Evolutionary conservation across 768 basidiomycete genomes (phyloP), one percentile per base, ranked within the genome.

Genomic region (Austroboletus festivus): DNA sequence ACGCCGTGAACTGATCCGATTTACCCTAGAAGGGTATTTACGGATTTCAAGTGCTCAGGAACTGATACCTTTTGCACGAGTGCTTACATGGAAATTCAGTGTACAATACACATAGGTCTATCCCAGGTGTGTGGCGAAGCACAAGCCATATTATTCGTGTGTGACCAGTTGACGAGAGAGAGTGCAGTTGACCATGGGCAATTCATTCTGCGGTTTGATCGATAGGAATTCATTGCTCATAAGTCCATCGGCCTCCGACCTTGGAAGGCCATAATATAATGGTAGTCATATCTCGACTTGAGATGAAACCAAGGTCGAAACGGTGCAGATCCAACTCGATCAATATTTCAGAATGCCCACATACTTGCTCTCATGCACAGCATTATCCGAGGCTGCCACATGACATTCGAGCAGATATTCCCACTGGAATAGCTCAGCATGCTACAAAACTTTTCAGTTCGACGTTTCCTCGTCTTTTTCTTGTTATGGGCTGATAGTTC

Each of bases 391-490:
- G 12, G 31, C 44, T 35, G 20, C 39, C 48, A 53, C 50, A 52
- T 52, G 57, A 51, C 34, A 30, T 39, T 51, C 50, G 54, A 48
- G 49, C 54, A 51, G 48, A 20, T 19, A 13, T 54, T 59, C 57
- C 43, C 48, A 44, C 49, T 47, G 26, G 44, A 18, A 46, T 42
- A 46, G 48, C 30, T 16, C 43, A 38, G 38, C 49, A 45, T 48
- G 41, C 43, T 52, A 54, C 51, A 46, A 52, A 57, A 55, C 52
- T 48, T 51, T 52, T 44, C 50, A 47, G 43, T 50, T 55, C 43
- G 35, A 46, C 51, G 22, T 16, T 35, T 49, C 33, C 41, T 48
- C 53, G 35, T 35, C 49, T 42, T 47, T 40, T 53, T 47, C 43
- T 48, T 48, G 46, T 34, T 43, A 38, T 48, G 49, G 26, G 28